Conservation (phyloP, 495 filamentous ascomycete genomes). For the Ramalina peruviana region DNA sequence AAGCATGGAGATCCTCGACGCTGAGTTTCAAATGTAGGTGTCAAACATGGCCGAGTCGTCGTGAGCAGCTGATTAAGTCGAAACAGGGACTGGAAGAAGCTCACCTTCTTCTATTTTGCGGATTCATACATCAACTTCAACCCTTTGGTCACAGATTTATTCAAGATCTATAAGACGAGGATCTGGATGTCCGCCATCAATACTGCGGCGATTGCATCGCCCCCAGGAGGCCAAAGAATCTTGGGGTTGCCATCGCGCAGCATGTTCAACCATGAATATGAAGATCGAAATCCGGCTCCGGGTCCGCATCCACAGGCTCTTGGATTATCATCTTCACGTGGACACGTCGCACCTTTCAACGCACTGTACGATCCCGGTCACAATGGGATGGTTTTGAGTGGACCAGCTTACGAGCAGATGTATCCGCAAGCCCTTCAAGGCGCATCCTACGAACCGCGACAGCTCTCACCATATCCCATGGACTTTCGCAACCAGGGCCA, state of each 20-base stretch:
- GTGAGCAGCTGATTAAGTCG: slow-evolving; percentile 5
- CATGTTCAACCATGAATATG: background rate
- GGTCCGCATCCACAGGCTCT: slow-evolving; percentile 11
- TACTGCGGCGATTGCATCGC: slow-evolving; percentile 90
- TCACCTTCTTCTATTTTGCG: slow-evolving; percentile 98
- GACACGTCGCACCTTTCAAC: slow-evolving; percentile 1
- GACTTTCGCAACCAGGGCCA: slow-evolving; percentile 11
- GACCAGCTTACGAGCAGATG: slow-evolving; percentile 8
- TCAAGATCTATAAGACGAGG: slow-evolving; percentile 96
- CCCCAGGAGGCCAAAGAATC: slow-evolving; percentile 52
- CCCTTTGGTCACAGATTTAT: slow-evolving; percentile 86
- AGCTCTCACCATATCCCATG: slow-evolving; percentile 13
- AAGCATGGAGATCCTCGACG: slow-evolving; percentile 96
- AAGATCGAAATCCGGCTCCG: slow-evolving; percentile 17
- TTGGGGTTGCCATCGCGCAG: slow-evolving; percentile 25
- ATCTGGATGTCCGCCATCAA: slow-evolving; percentile 99
- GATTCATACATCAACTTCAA: slow-evolving; percentile 99
- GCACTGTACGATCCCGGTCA: slow-evolving; percentile 7
- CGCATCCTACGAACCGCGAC: slow-evolving; percentile 7
- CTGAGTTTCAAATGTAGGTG: slow-evolving; percentile 95
- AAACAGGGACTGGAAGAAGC: slow-evolving; percentile 90
- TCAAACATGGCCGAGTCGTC: background rate
- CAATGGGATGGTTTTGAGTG: background rate
- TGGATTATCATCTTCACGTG: slow-evolving; percentile 1
- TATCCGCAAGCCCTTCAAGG: slow-evolving; percentile 10